A percentile compares a stretch with the other conserved stretches of the same genome.
phyloP scores from a whole-genome alignment of 2,329 filamentous ascomycete species.

The Cercospora nicotianae region DNA sequence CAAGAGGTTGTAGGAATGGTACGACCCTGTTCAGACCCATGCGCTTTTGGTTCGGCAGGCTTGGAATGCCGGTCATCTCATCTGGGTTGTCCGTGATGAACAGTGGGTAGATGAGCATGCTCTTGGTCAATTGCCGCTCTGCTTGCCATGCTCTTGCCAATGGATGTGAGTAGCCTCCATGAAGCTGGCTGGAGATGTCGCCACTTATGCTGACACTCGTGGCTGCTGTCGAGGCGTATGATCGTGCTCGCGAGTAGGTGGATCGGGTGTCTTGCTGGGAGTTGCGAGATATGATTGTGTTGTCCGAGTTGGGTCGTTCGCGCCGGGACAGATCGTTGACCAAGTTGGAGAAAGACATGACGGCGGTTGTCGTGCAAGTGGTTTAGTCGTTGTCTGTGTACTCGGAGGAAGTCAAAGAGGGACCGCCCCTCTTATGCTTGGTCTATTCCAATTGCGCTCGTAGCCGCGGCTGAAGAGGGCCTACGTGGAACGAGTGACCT shows the following conservation, averaged over 20 bases:
- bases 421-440: conserved; percentile 16
- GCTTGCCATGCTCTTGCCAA: conserved; percentile 54
- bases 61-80: conserved; percentile 86
- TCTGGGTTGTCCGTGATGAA: conserved; percentile 95
- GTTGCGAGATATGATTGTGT: conserved; percentile 47
- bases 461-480: conserved; percentile 15
- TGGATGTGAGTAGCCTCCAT: conserved; percentile 55
- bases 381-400: not conserved
- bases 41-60: conserved; percentile 85
- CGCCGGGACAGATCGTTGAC: conserved; percentile 54
- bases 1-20: conserved; percentile 79
- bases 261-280: conserved; percentile 45
- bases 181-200: conserved; percentile 54
- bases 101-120: conserved; percentile 97
- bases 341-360: conserved; percentile 55
- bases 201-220: conserved; percentile 55
- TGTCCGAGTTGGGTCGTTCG: conserved; percentile 45
- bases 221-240: conserved; percentile 54
- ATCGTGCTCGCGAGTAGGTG: conserved; percentile 49
- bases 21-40: conserved; percentile 84
- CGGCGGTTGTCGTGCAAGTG: conserved; percentile 28
- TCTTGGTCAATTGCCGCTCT: conserved; percentile 58
- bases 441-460: conserved; percentile 13
- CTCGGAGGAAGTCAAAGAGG: not conserved
- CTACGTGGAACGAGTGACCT: not conserved